phyloP scores from a whole-genome alignment of 306 rosid genomes.

The Castanea crenata region DNA sequence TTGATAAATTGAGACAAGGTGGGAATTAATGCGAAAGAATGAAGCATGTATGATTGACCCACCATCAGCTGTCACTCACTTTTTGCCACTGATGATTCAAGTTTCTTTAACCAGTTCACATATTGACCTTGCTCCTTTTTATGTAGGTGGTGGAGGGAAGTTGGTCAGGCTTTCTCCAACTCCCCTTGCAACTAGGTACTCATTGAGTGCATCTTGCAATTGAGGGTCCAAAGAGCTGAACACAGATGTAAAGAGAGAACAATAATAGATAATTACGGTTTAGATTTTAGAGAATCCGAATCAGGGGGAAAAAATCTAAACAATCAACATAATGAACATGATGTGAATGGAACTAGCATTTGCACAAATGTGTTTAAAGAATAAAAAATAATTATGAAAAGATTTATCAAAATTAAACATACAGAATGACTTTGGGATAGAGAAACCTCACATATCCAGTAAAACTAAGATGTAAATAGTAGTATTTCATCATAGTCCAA shows the following conservation, averaged over 20 bases:
- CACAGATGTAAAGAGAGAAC: constrained; percentile 10
- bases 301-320: neutral
- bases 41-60: constrained; percentile 7
- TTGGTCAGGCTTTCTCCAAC: constrained; percentile 53
- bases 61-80: constrained; percentile 19
- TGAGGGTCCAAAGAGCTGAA: constrained; percentile 50
- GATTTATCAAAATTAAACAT: neutral
- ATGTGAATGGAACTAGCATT: neutral
- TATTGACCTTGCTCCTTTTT: constrained; percentile 70
- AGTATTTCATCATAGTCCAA: neutral
- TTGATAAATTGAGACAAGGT: neutral
- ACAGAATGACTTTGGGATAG: neutral
- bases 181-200: constrained; percentile 61
- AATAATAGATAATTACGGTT: constrained; percentile 1
- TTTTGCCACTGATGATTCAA: constrained; percentile 41
- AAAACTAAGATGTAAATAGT: neutral
- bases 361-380: neutral
- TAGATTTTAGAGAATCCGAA: neutral
- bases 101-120: constrained; percentile 64
- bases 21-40: neutral
- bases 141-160: constrained; percentile 62
- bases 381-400: neutral
- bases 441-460: neutral
- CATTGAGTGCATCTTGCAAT: constrained; percentile 50
- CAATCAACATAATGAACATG: constrained; percentile 1